phyloP scores from a whole-genome alignment of 495 filamentous ascomycete genomes.

The Neurospora cerealis region DNA sequence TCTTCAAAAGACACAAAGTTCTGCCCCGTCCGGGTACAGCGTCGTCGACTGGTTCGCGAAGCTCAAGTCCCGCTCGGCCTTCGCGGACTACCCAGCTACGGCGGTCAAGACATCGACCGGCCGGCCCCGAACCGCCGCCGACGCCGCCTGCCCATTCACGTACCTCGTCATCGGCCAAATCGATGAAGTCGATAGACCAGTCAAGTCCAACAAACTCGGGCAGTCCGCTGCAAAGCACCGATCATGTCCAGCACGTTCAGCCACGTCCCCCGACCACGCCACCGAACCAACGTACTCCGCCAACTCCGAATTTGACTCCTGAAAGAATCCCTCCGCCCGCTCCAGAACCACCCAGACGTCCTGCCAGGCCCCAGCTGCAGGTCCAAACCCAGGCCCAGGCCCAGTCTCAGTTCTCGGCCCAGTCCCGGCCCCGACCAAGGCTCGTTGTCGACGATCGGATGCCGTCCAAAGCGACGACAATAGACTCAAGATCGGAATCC shows the following conservation, averaged over 20 bases:
- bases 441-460: slow-evolving; percentile 24
- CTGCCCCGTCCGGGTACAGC: slow-evolving; percentile 39
- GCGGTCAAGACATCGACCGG: background rate
- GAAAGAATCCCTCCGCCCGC: slow-evolving; percentile 48
- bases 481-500: slow-evolving; percentile 55
- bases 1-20: slow-evolving; percentile 46
- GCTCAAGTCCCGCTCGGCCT: slow-evolving; percentile 9
- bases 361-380: slow-evolving; percentile 28
- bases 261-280: slow-evolving; percentile 42
- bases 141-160: slow-evolving; percentile 46
- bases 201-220: slow-evolving; percentile 25
- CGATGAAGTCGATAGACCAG: slow-evolving; percentile 25
- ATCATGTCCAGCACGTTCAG: slow-evolving; percentile 10
- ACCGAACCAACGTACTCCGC: slow-evolving; percentile 54
- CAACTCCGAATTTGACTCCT: slow-evolving; percentile 60
- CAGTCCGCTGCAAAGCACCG: slow-evolving; percentile 23
- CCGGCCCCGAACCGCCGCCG: slow-evolving; percentile 37
- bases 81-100: slow-evolving; percentile 22
- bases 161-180: slow-evolving; percentile 35
- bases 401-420: background rate
- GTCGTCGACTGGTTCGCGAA: slow-evolving; percentile 14
- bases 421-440: background rate
- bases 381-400: background rate
- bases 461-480: slow-evolving; percentile 32
- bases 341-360: slow-evolving; percentile 36